These are phyloP conservation scores for Pisolithus thermaeus DNA, from an alignment of 1,284 basidiomycete species.

Conservation along the genomic window DNA sequence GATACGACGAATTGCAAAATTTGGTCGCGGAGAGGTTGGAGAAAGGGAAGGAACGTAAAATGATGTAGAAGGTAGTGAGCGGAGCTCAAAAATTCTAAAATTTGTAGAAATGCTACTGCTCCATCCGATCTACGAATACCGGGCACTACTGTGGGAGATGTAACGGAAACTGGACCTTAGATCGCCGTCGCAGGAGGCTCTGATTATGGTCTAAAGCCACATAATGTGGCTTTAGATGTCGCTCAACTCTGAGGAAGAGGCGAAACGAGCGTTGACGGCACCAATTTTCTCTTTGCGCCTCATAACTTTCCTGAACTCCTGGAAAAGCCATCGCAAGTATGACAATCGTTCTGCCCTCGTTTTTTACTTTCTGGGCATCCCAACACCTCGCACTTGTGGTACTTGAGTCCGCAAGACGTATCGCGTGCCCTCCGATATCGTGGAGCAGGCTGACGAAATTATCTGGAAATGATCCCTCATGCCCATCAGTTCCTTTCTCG, in stretches of 20 bases:
- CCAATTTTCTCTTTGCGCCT: constrained; percentile 2
- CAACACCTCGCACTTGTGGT: background rate
- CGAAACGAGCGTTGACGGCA: constrained; percentile 17
- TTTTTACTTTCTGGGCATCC: background rate
- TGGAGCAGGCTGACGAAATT: constrained; percentile 22
- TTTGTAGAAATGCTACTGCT: background rate
- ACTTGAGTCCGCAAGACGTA: constrained; percentile 13
- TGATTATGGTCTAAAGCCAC: background rate
- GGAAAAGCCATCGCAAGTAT: background rate
- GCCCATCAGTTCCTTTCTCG: background rate
- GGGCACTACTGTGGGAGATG: background rate
- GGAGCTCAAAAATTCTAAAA: background rate
- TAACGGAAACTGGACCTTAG: too few species aligned
- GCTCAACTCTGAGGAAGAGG: constrained; percentile 16
- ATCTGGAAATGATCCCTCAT: constrained; percentile 21
- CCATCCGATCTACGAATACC: background rate
- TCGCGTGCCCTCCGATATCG: constrained; percentile 19
- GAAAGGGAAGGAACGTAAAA: background rate
- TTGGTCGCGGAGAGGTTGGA: constrained; percentile 13
- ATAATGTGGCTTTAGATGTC: constrained; percentile 9
- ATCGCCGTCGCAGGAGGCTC: background rate
- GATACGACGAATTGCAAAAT: constrained; percentile 19
- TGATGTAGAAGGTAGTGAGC: background rate
- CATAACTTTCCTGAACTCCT: background rate
- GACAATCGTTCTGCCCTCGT: background rate